A percentile compares a stretch with the other conserved stretches of the same genome.
Evolutionary conservation across 1,284 basidiomycete genomes (phyloP).

Genomic region (Sutorius eximius): DNA sequence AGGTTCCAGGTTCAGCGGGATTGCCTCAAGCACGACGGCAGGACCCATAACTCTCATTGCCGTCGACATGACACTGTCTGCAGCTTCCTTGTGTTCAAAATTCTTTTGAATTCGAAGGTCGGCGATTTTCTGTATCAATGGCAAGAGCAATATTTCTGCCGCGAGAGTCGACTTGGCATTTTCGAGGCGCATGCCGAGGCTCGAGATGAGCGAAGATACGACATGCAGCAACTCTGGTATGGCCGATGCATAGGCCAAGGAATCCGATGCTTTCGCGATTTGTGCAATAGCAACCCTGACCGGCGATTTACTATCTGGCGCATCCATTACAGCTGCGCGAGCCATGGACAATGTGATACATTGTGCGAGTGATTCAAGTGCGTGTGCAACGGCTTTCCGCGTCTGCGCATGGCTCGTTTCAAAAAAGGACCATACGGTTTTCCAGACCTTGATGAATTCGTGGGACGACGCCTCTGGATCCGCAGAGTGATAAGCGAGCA

Average conservation of each 20-base stretch:
- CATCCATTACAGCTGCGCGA: conserved; percentile 47
- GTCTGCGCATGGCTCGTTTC: conserved; percentile 58
- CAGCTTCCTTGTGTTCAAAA: conserved; percentile 91
- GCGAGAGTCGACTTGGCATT: conserved; percentile 51
- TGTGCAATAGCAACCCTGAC: conserved; percentile 65
- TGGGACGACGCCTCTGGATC: conserved; percentile 49
- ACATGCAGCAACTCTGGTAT: conserved; percentile 74
- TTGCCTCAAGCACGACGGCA: conserved; percentile 66
- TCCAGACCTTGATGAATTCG: conserved; percentile 73
- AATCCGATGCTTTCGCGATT: conserved; percentile 64
- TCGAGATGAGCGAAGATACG: conserved; percentile 53
- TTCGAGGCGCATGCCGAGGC: conserved; percentile 42
- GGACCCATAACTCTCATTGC: conserved; percentile 90
- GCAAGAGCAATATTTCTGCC: conserved; percentile 72
- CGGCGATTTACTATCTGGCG: conserved; percentile 45
- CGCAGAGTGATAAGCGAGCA: conserved; percentile 57
- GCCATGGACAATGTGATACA: conserved; percentile 72
- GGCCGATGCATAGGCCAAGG: conserved; percentile 64
- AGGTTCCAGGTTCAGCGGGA: conserved; percentile 89
- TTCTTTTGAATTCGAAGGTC: conserved; percentile 75
- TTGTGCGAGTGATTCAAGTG: conserved; percentile 62
- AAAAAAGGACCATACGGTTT: conserved; percentile 71
- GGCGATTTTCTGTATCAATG: conserved; percentile 74
- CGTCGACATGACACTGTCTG: conserved; percentile 77
- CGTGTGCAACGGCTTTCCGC: conserved; percentile 63